Evolutionary conservation across 768 basidiomycete genomes (phyloP).

Genomic region (Tephrocybe sp.): DNA sequence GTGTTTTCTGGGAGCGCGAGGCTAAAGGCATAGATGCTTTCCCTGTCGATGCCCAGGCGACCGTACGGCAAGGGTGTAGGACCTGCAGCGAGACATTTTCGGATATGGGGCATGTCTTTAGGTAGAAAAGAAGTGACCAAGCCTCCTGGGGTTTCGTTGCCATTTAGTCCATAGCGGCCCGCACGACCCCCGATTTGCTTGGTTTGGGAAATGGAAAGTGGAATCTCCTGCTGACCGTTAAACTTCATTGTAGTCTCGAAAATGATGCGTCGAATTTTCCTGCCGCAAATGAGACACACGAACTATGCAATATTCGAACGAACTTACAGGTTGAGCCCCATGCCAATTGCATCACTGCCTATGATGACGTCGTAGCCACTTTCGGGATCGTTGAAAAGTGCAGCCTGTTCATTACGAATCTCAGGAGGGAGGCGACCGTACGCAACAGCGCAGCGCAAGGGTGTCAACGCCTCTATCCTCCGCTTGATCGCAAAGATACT

Average conservation of each 20-base stretch:
- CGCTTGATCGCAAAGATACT: constrained; percentile 78
- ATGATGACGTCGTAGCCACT: constrained; percentile 90
- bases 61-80: constrained; percentile 54
- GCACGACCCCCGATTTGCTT: constrained; percentile 97
- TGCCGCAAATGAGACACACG: constrained; percentile 28
- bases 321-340: constrained; percentile 94
- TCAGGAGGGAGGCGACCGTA: constrained; percentile 94
- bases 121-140: constrained; percentile 70
- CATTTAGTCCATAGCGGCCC: constrained; percentile 79
- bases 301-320: background rate
- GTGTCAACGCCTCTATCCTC: constrained; percentile 68
- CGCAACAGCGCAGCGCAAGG: constrained; percentile 84
- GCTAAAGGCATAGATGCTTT: constrained; percentile 19
- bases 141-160: constrained; percentile 50
- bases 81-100: constrained; percentile 50
- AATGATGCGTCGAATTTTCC: constrained; percentile 73
- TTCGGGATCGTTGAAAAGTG: constrained; percentile 82
- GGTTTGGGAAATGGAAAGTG: constrained; percentile 71
- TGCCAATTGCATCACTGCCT: constrained; percentile 93
- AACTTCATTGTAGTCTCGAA: constrained; percentile 58
- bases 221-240: constrained; percentile 43
- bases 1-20: constrained; percentile 43
- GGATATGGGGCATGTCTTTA: constrained; percentile 62
- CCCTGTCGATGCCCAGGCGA: constrained; percentile 33
- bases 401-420: constrained; percentile 88